phyloP scores from a whole-genome alignment of 2,329 filamentous ascomycete genomes.

The Fusarium metavorans region DNA sequence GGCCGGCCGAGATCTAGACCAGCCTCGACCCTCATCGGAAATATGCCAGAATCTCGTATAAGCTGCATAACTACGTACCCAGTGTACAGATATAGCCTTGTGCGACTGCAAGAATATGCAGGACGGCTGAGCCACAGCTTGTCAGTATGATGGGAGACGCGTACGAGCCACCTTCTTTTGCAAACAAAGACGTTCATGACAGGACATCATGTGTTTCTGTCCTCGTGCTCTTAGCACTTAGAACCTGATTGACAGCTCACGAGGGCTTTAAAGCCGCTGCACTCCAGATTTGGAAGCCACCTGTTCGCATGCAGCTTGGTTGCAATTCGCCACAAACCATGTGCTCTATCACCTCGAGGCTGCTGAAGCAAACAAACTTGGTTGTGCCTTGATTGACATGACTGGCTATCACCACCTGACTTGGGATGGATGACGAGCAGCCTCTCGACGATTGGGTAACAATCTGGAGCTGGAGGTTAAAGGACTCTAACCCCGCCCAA shows the following conservation, averaged over 20 bases:
- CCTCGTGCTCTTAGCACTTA: slow-evolving; percentile 17
- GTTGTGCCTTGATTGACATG: neutral
- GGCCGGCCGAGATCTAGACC: neutral
- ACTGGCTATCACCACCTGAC: slow-evolving; percentile 20
- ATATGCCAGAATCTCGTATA: slow-evolving; percentile 6
- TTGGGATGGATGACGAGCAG: slow-evolving; percentile 32
- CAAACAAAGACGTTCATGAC: neutral
- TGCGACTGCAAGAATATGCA: neutral
- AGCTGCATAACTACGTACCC: slow-evolving; percentile 1
- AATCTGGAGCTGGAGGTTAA: slow-evolving; percentile 10
- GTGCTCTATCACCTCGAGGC: slow-evolving; percentile 5
- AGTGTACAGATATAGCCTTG: neutral
- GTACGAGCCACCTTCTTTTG: neutral
- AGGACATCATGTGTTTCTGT: slow-evolving; percentile 24
- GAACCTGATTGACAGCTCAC: slow-evolving; percentile 14
- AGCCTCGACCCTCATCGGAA: neutral
- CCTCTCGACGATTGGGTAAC: slow-evolving; percentile 25
- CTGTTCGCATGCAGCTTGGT: neutral
- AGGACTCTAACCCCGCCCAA: slow-evolving; percentile 14
- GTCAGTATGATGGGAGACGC: neutral
- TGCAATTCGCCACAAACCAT: neutral
- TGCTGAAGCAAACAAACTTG: neutral
- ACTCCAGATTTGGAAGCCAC: slow-evolving; percentile 11
- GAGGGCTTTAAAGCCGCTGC: slow-evolving; percentile 13
- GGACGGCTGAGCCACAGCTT: slow-evolving; percentile 18